phyloP scores from a whole-genome alignment of 176 grass and related monocot species.

The Eragrostis nindensis region DNA sequence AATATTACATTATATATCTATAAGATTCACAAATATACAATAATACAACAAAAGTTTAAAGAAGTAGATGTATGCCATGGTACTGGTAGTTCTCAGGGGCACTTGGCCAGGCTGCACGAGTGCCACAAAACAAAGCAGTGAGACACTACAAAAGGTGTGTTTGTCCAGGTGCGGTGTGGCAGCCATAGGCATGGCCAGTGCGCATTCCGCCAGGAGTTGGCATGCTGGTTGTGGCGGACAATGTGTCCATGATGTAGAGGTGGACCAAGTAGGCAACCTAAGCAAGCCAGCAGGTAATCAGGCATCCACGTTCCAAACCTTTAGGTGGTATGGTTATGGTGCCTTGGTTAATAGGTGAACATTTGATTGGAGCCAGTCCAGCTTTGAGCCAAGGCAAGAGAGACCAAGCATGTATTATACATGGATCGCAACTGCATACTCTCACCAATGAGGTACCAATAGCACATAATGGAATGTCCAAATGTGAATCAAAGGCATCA shows the following conservation, averaged over 20 bases:
- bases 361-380: background rate
- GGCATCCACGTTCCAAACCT: background rate
- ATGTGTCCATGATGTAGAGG: background rate
- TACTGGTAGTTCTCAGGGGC: conserved; percentile 2
- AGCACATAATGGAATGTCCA: background rate
- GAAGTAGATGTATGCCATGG: conserved; percentile 12
- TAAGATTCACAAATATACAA: no score
- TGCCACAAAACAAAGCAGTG: background rate
- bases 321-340: background rate
- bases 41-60: background rate
- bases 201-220: background rate
- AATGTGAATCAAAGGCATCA: background rate
- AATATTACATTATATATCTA: no score
- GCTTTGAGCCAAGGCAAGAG: background rate
- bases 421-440: background rate
- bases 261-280: background rate
- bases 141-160: no score
- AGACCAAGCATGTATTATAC: background rate
- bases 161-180: background rate
- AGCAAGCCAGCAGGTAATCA: background rate
- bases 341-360: background rate
- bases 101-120: background rate
- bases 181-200: background rate
- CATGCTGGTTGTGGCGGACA: background rate
- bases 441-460: background rate